phyloP scores from a whole-genome alignment of 257 asterid genomes.

The Penstemon eatonii region DNA sequence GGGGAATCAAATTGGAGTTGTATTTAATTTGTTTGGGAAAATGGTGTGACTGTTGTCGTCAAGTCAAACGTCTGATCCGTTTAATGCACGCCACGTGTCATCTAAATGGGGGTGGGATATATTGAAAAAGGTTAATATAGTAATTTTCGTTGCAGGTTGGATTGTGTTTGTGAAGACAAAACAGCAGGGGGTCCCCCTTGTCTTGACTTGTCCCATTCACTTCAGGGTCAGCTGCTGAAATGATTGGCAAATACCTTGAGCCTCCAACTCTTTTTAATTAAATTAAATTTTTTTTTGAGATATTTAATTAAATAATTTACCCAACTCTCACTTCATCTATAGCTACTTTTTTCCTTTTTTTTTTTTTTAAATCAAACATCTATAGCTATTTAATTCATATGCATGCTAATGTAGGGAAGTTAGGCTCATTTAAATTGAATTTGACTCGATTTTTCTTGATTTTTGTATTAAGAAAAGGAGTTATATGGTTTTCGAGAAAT shows the following conservation, averaged over 20 bases:
- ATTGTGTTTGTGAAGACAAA: conserved; percentile 31
- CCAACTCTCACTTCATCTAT: too few species aligned
- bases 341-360: too few species aligned
- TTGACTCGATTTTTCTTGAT: too few species aligned
- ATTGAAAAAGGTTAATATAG: too few species aligned
- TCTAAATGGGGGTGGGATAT: not conserved
- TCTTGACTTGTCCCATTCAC: conserved; percentile 36
- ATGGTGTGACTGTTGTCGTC: conserved; percentile 40
- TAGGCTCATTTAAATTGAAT: too few species aligned
- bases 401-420: too few species aligned
- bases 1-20: not conserved
- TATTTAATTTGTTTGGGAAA: conserved; percentile 3
- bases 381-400: too few species aligned
- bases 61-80: conserved; percentile 35
- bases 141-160: not conserved
- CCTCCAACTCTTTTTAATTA: conserved; percentile 36
- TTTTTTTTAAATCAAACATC: too few species aligned
- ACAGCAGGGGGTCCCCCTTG: conserved; percentile 35
- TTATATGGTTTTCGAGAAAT: too few species aligned
- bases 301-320: not conserved
- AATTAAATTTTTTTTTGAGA: not conserved
- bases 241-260: conserved; percentile 54
- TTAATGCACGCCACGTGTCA: conserved; percentile 32
- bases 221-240: conserved; percentile 54
- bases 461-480: too few species aligned